phyloP scores from a whole-genome alignment of 345 rosid species.

The Hibiscus trionum region DNA sequence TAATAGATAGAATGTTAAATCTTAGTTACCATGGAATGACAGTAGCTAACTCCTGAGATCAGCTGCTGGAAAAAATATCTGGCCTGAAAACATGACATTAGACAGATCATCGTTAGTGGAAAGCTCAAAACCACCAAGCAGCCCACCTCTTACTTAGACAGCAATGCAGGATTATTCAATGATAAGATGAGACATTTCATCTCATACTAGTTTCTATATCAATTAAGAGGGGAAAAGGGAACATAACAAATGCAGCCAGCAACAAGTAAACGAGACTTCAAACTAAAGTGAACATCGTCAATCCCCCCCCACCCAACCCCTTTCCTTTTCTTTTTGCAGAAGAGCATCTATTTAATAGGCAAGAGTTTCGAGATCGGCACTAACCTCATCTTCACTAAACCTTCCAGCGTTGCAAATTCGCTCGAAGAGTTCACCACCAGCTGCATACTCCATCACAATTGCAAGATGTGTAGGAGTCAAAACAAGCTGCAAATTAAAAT shows the following conservation, averaged over 20 bases:
- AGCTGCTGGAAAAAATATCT: conserved; percentile 81
- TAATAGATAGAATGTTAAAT: background rate
- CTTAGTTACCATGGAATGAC: conserved; percentile 57
- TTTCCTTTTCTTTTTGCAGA: background rate
- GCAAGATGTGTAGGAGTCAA: conserved; percentile 47
- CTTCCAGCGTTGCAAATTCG: conserved; percentile 80
- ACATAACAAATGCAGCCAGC: background rate
- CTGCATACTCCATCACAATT: conserved; percentile 87
- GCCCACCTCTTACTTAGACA: background rate
- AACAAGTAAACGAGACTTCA: background rate
- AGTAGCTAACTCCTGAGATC: conserved; percentile 77
- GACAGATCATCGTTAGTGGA: background rate
- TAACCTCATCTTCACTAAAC: conserved; percentile 84
- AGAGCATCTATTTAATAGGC: background rate
- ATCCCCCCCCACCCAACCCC: no score
- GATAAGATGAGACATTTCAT: background rate
- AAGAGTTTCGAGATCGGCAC: background rate
- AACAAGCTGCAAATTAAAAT: conserved; percentile 20
- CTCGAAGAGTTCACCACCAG: conserved; percentile 84
- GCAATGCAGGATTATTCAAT: background rate
- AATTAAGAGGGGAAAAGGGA: background rate
- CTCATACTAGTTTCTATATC: background rate
- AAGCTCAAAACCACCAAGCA: background rate
- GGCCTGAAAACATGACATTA: conserved; percentile 27
- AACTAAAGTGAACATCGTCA: background rate